phyloP scores from a whole-genome alignment of 148 eudicot species.

The Chenopodium album region DNA sequence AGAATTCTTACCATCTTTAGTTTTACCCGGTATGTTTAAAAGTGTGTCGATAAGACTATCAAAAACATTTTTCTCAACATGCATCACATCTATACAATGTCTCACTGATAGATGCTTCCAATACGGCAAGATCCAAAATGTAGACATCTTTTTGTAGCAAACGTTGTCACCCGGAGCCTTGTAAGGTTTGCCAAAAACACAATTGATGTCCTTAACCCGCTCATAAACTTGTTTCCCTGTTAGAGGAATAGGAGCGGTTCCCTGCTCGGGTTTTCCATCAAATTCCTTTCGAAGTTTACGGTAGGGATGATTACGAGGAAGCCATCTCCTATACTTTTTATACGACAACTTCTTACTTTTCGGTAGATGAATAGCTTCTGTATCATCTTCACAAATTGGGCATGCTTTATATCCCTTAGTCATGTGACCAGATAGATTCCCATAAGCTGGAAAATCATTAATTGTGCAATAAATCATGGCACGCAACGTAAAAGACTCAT shows the following conservation, averaged over 20 bases:
- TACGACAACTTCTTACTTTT: too few species aligned
- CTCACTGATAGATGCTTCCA: not conserved
- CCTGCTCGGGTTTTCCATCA: not conserved
- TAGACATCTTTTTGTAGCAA: not conserved
- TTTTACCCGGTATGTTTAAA: not conserved
- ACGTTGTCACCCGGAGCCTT: not conserved
- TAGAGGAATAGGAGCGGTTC: not conserved
- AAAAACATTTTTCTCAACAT: slow-evolving; percentile 1
- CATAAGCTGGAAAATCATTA: slow-evolving; percentile 2
- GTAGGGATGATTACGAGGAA: not conserved
- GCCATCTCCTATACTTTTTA: too few species aligned
- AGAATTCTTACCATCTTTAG: not conserved
- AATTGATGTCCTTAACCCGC: not conserved
- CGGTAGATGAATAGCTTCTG: not conserved
- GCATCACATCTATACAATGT: slow-evolving; percentile 5
- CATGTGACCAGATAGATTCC: not conserved
- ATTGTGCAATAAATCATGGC: slow-evolving; percentile 1
- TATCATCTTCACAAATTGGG: not conserved
- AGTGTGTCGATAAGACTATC: not conserved
- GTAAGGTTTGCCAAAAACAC: not conserved
- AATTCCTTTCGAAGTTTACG: not conserved
- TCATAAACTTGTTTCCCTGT: not conserved
- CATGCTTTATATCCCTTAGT: slow-evolving; percentile 4
- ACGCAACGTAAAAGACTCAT: not conserved
- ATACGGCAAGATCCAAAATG: not conserved